Conservation (phyloP, 2,329 filamentous ascomycete species). For the Beauveria sp. region DNA sequence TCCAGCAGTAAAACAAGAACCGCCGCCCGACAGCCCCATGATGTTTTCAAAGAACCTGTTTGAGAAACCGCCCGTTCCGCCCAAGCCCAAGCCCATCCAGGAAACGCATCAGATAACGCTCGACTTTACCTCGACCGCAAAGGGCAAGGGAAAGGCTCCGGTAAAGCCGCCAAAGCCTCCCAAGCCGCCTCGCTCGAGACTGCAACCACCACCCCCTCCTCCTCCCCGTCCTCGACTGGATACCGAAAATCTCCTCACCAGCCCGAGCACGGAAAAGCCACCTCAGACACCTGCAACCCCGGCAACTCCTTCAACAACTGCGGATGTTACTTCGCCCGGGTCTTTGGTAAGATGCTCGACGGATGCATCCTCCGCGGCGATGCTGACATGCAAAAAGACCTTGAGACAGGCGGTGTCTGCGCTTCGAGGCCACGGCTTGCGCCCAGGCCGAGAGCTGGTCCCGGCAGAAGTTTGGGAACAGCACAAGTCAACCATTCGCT, state of each 20-base stretch:
- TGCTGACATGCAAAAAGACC: not conserved
- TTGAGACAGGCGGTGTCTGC: constrained; percentile 1
- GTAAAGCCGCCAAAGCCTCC: constrained; percentile 22
- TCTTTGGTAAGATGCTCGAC: constrained; percentile 16
- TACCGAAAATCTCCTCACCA: not conserved
- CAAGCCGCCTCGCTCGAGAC: constrained; percentile 12
- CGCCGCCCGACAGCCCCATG: not conserved
- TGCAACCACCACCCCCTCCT: constrained; percentile 15
- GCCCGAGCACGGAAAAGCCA: not conserved
- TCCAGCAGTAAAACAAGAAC: not conserved
- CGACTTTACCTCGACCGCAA: constrained; percentile 26
- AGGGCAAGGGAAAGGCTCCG: constrained; percentile 27
- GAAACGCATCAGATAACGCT: constrained; percentile 29
- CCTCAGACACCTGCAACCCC: constrained; percentile 8
- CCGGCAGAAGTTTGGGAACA: constrained; percentile 40
- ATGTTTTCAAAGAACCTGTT: constrained; percentile 19
- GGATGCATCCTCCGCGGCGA: not conserved
- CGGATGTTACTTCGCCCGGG: constrained; percentile 17
- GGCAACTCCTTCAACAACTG: constrained; percentile 16
- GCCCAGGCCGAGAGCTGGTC: constrained; percentile 35
- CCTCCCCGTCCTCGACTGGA: not conserved
- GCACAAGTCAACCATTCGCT: constrained; percentile 37
- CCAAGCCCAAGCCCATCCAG: constrained; percentile 31
- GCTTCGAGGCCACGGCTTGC: constrained; percentile 13
- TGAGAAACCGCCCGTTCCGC: constrained; percentile 31